Conservation (phyloP, 805 yeast genomes). For the Torulaspora microellipsoides region DNA sequence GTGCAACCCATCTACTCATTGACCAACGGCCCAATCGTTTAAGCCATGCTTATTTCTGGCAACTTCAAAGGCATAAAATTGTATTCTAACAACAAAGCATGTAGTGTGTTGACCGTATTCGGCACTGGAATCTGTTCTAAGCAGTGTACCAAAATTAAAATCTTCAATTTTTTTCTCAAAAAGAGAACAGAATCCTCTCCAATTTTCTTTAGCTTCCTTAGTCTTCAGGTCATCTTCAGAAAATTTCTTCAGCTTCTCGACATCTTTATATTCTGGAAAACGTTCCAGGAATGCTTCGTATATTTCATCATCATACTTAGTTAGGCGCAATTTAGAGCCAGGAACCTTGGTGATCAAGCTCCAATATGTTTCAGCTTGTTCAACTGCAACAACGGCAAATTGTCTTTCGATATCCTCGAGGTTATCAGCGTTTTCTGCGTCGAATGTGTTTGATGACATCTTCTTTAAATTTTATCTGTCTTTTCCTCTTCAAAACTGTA, state of each 20-base stretch:
- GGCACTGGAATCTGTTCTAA: slow-evolving; percentile 64
- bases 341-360: slow-evolving; percentile 62
- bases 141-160: slow-evolving; percentile 90
- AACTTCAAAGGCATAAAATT: slow-evolving; percentile 91
- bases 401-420: slow-evolving; percentile 94
- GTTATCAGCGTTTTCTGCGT: slow-evolving; percentile 91
- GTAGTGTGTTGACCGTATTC: slow-evolving; percentile 84
- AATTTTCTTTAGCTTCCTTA: slow-evolving; percentile 71
- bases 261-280: slow-evolving; percentile 84
- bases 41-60: slow-evolving; percentile 86
- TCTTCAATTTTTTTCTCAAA: slow-evolving; percentile 82
- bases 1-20: neutral
- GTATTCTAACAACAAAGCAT: slow-evolving; percentile 86
- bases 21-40: slow-evolving; percentile 78
- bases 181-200: slow-evolving; percentile 83
- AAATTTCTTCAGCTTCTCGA: slow-evolving; percentile 51
- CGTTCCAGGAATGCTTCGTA: slow-evolving; percentile 53
- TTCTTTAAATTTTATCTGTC: neutral
- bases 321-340: slow-evolving; percentile 74
- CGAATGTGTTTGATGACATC: slow-evolving; percentile 40
- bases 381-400: slow-evolving; percentile 96
- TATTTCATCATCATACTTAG: slow-evolving; percentile 68
- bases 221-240: slow-evolving; percentile 81
- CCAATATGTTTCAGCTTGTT: slow-evolving; percentile 96
- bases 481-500: neutral